A percentile compares a stretch with the other conserved stretches of the same genome.
Evolutionary conservation across 352 stramenopile genomes (phyloP).

Genomic region (Pythium pyrilobum): DNA sequence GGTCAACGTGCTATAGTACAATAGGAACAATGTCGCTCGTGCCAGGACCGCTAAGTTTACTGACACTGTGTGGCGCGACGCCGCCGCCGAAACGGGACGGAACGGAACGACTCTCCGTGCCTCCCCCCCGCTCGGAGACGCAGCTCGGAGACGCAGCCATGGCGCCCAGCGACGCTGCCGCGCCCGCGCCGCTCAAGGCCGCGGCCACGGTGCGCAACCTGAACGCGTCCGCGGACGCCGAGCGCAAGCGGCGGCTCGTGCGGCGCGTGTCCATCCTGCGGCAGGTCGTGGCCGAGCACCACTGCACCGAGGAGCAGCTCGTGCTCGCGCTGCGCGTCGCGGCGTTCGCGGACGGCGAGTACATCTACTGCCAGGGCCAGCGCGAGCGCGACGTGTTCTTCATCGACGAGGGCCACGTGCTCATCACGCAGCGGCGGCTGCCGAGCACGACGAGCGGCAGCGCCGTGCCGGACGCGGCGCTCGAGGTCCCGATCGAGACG

Average conservation of each 20-base stretch:
- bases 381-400: constrained; percentile 54
- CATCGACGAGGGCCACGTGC: constrained; percentile 65
- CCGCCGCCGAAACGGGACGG: no score
- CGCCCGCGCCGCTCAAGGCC: not conserved
- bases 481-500: constrained; percentile 51
- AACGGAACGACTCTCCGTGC: no score
- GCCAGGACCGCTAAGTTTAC: no score
- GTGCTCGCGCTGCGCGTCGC: constrained; percentile 27
- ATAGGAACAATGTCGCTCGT: constrained; percentile 3
- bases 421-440: constrained; percentile 48
- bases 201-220: not conserved
- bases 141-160: no score
- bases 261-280: constrained; percentile 44
- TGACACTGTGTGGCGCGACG: no score
- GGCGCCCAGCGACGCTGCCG: not conserved
- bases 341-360: constrained; percentile 46
- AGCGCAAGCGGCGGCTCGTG: constrained; percentile 47
- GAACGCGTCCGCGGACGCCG: constrained; percentile 5
- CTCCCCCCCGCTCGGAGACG: no score
- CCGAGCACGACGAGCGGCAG: not conserved
- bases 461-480: constrained; percentile 38
- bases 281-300: constrained; percentile 36
- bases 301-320: constrained; percentile 40
- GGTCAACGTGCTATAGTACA: no score
- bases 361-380: constrained; percentile 63